Conservation (phyloP, 163 green algal species). For the Smithsoniella earleae region DNA sequence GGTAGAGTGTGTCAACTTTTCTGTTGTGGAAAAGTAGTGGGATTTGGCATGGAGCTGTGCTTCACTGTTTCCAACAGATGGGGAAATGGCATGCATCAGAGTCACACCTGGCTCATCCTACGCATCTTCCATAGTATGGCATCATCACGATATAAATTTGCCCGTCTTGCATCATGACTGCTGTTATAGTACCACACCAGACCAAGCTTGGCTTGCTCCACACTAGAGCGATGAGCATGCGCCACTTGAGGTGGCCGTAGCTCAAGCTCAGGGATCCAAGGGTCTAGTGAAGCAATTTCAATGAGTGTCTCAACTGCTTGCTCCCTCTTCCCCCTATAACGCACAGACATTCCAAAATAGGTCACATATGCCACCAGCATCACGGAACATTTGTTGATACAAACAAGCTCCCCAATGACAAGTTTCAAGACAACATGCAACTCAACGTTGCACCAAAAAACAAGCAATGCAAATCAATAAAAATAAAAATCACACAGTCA, state of each 20-base stretch:
- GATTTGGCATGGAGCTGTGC: too few relatives aligned
- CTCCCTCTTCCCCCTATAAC: slow-evolving; percentile 14
- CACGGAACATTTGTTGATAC: too few relatives aligned
- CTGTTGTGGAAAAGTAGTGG: too few relatives aligned
- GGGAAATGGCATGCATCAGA: neutral
- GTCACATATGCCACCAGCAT: too few relatives aligned
- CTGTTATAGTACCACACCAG: slow-evolving; percentile 31
- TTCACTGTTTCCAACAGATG: neutral
- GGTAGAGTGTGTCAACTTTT: too few relatives aligned
- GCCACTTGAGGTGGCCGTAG: neutral
- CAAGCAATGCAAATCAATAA: neutral
- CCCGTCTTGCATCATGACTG: neutral
- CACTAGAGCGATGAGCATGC: slow-evolving; percentile 2
- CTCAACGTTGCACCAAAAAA: neutral
- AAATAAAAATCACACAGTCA: neutral
- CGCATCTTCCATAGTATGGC: slow-evolving; percentile 6
- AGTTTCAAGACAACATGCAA: neutral
- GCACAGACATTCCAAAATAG: too few relatives aligned
- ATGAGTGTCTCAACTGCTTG: slow-evolving; percentile 25
- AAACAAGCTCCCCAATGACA: too few relatives aligned
- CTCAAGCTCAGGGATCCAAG: slow-evolving; percentile 27
- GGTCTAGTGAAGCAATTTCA: neutral
- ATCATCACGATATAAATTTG: neutral
- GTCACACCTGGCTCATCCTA: slow-evolving; percentile 6
- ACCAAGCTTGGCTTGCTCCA: slow-evolving; percentile 25